Conservation (phyloP, 257 asterid genomes). For the Asclepias syriaca region DNA sequence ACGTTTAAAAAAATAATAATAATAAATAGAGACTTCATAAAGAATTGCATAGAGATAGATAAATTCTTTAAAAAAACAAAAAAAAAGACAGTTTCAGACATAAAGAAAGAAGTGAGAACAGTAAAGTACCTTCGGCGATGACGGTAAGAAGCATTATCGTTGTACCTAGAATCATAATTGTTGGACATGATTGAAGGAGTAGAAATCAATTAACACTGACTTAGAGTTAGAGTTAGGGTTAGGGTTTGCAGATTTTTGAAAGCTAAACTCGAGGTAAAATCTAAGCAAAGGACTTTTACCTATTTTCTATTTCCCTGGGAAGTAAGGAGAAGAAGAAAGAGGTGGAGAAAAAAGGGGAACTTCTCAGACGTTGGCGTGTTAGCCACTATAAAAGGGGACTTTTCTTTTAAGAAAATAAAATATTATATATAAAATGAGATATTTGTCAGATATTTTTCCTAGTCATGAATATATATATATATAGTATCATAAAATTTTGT, state of each 20-base stretch:
- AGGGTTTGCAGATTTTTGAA: constrained; percentile 4
- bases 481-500: no score
- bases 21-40: not conserved
- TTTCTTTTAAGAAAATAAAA: no score
- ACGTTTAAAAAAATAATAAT: not conserved
- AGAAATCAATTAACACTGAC: not conserved
- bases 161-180: constrained; percentile 57
- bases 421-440: no score
- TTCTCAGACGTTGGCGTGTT: no score
- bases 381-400: no score
- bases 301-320: no score
- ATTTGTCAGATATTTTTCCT: no score
- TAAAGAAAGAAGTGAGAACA: not conserved
- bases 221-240: constrained; percentile 8
- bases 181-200: constrained; percentile 33
- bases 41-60: not conserved
- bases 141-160: constrained; percentile 69
- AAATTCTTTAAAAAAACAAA: not conserved
- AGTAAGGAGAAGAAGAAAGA: no score
- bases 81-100: not conserved
- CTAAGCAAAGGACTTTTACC: not conserved
- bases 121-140: constrained; percentile 68
- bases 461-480: no score
- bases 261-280: not conserved
- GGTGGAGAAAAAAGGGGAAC: no score